phyloP scores from a whole-genome alignment of 225 moss, liverwort and hornwort species.

The Bryoerythrophyllum caledonicum region DNA sequence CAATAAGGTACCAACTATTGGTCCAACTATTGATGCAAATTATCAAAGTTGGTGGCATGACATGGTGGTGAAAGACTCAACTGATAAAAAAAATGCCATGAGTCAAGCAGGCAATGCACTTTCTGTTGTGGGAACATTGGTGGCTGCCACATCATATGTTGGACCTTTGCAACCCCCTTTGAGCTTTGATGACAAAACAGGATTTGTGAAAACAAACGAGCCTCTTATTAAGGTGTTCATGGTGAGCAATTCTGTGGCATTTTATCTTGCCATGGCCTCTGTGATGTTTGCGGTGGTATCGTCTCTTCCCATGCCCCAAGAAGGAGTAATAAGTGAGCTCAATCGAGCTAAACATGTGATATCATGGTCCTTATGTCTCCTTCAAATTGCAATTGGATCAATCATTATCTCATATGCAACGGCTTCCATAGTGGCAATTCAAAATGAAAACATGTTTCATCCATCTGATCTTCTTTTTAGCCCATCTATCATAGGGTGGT shows the following conservation, averaged over 20 bases:
- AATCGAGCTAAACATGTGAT: neutral
- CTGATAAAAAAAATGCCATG: neutral
- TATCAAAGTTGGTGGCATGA: neutral
- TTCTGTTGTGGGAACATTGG: neutral
- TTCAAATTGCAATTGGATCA: neutral
- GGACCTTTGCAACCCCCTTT: neutral
- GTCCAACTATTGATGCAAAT: neutral
- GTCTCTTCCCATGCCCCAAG: neutral
- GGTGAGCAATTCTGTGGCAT: neutral
- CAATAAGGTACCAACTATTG: neutral
- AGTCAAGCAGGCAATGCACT: neutral
- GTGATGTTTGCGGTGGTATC: neutral
- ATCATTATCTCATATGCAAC: neutral
- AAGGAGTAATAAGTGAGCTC: neutral
- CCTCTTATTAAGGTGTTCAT: neutral
- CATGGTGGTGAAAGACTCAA: neutral
- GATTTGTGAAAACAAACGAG: neutral
- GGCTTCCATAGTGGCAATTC: neutral
- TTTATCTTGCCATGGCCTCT: neutral
- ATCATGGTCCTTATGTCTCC: neutral
- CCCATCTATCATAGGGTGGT: neutral
- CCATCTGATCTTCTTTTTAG: neutral
- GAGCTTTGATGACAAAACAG: neutral
- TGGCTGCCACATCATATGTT: neutral
- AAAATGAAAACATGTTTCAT: neutral